A percentile compares a stretch with the other conserved stretches of the same genome.
Conservation (phyloP, 2,329 filamentous ascomycete genomes). For the Aspergillus alliaceus region DNA sequence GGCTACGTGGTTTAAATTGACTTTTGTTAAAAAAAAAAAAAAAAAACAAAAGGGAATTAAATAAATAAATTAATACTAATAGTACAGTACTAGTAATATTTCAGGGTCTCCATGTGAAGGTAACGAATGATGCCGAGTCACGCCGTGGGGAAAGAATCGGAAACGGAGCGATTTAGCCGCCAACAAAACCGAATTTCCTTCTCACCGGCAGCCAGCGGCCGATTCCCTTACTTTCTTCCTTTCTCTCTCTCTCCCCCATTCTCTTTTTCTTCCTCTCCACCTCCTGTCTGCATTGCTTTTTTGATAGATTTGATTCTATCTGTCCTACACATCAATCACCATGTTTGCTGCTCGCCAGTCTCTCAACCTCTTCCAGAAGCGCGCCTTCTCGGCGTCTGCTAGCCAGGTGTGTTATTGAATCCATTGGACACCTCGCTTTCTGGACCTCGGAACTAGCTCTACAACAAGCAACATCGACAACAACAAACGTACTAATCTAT, state of each 20-base stretch:
- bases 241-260: constrained; percentile 11
- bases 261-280: constrained; percentile 2
- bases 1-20: neutral
- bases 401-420: constrained; percentile 61
- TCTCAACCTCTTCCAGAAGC: constrained; percentile 64
- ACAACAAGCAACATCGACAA: neutral
- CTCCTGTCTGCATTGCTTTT: constrained; percentile 6
- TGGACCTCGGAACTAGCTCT: constrained; percentile 12
- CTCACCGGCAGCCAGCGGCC: constrained; percentile 23
- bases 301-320: constrained; percentile 15
- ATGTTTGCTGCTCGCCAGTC: constrained; percentile 72
- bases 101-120: neutral
- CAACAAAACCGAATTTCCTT: constrained; percentile 8
- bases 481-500: constrained; percentile 11
- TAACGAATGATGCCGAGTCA: neutral
- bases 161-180: constrained; percentile 22
- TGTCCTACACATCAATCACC: constrained; percentile 34
- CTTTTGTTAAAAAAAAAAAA: neutral
- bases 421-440: neutral
- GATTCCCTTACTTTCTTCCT: constrained; percentile 14
- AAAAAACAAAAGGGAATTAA: neutral
- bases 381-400: constrained; percentile 78
- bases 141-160: constrained; percentile 19
- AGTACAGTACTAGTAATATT: too few relatives aligned
- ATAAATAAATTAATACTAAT: too few relatives aligned